Percentiles rank a stretch among this genome's conserved stretches.
Evolutionary conservation across 805 yeast genomes (phyloP).

Genomic region (Saccharomyces mikatae): DNA sequence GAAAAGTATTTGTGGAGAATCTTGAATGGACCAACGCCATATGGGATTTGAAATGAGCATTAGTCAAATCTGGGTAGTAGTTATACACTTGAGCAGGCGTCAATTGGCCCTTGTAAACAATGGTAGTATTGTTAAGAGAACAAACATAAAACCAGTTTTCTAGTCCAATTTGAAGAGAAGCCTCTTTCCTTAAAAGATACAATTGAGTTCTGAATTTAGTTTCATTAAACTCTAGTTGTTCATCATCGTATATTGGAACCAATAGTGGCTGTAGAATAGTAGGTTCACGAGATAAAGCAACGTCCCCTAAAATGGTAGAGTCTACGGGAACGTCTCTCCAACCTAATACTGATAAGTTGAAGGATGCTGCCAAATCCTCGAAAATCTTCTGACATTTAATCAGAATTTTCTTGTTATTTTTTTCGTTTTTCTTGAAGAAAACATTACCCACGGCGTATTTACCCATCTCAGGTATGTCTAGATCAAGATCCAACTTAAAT

Average conservation of each 20-base stretch:
- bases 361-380: conserved; percentile 66
- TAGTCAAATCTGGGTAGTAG: conserved; percentile 86
- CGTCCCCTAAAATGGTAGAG: conserved; percentile 90
- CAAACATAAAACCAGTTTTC: conserved; percentile 98
- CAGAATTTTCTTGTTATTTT: conserved; percentile 41
- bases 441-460: conserved; percentile 94
- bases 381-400: conserved; percentile 67
- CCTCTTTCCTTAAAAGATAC: conserved; percentile 79
- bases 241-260: conserved; percentile 38
- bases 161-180: conserved; percentile 83
- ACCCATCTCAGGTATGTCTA: conserved; percentile 66
- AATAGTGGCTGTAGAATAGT: conserved; percentile 87
- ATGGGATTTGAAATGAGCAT: conserved; percentile 88
- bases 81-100: conserved; percentile 94
- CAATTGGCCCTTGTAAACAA: conserved; percentile 95
- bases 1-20: conserved; percentile 96
- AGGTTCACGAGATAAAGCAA: conserved; percentile 90
- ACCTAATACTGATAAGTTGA: conserved; percentile 77
- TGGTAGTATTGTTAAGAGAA: conserved; percentile 78
- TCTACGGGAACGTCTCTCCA: conserved; percentile 96
- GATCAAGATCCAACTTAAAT: conserved; percentile 60
- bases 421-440: conserved; percentile 74
- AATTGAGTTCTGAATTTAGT: conserved; percentile 73
- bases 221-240: conserved; percentile 30
- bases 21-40: conserved; percentile 95